phyloP scores from a whole-genome alignment of 2,329 filamentous ascomycete species.

The Endothia cerciana region DNA sequence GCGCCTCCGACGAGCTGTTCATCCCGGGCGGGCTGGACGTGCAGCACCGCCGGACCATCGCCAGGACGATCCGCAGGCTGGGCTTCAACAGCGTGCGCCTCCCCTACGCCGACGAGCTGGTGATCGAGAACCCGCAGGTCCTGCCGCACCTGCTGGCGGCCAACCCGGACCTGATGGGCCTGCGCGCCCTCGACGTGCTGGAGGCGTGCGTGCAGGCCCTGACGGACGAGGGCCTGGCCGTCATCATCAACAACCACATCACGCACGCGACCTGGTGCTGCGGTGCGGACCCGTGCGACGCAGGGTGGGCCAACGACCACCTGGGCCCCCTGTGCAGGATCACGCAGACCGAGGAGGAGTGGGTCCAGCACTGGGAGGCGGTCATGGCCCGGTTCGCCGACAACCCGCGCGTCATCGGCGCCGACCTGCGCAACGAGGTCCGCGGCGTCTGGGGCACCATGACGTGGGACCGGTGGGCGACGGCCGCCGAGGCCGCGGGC shows the following conservation, averaged over 20 bases:
- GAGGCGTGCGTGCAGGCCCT: slow-evolving; percentile 61
- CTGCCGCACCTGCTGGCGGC: slow-evolving; percentile 55
- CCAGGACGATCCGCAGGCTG: slow-evolving; percentile 59
- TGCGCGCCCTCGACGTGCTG: slow-evolving; percentile 63
- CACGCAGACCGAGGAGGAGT: slow-evolving; percentile 65
- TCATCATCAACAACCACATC: slow-evolving; percentile 74
- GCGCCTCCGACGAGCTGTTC: slow-evolving; percentile 68
- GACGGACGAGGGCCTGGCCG: slow-evolving; percentile 64
- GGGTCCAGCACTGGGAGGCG: slow-evolving; percentile 68
- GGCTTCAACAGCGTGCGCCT: slow-evolving; percentile 74
- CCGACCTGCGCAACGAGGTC: slow-evolving; percentile 71
- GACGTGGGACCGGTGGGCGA: slow-evolving; percentile 67
- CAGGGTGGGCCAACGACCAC: slow-evolving; percentile 68
- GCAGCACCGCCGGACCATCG: slow-evolving; percentile 64
- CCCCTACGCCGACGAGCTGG: slow-evolving; percentile 71
- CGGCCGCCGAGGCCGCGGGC: slow-evolving; percentile 65
- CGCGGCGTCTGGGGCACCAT: slow-evolving; percentile 71
- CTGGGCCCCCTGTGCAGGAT: slow-evolving; percentile 63
- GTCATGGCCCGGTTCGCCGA: slow-evolving; percentile 63
- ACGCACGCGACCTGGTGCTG: slow-evolving; percentile 72
- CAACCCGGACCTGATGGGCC: slow-evolving; percentile 63
- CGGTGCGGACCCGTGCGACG: slow-evolving; percentile 69
- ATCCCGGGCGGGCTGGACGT: slow-evolving; percentile 67
- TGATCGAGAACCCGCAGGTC: slow-evolving; percentile 61
- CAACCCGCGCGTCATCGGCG: slow-evolving; percentile 67